These are phyloP conservation scores for Lachancea kluyveri DNA, from an alignment of 805 yeast genomes.

Conservation along the genomic window DNA sequence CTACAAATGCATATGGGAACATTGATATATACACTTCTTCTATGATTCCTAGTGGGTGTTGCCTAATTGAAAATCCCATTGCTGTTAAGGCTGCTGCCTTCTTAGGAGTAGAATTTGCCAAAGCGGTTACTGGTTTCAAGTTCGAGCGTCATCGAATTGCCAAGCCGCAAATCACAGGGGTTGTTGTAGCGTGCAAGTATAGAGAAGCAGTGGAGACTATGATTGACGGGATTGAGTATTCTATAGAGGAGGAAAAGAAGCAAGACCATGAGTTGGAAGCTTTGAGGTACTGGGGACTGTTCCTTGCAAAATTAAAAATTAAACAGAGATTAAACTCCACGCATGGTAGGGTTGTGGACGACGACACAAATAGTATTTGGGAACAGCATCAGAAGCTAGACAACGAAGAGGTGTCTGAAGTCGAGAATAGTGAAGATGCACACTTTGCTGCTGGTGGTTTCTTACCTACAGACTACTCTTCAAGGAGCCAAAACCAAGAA, in stretches of 20 bases:
- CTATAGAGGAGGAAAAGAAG: constrained; percentile 33
- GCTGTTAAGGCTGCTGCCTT: constrained; percentile 67
- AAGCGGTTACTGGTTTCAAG: constrained; percentile 83
- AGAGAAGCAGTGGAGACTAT: constrained; percentile 30
- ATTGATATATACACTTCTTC: constrained; percentile 69
- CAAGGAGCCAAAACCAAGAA: too few species aligned
- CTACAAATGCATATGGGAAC: constrained; percentile 75
- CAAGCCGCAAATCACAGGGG: constrained; percentile 66
- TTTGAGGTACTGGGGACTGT: constrained; percentile 31
- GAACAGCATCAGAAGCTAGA: constrained; percentile 16
- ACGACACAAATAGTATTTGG: constrained; percentile 5
- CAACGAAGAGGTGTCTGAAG: too few species aligned
- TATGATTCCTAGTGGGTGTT: constrained; percentile 83
- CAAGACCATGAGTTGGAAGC: constrained; percentile 43
- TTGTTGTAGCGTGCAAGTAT: constrained; percentile 59
- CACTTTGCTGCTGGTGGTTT: constrained; percentile 14
- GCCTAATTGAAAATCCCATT: constrained; percentile 46
- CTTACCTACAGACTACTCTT: too few species aligned
- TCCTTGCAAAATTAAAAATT: constrained; percentile 31
- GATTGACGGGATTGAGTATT: constrained; percentile 25
- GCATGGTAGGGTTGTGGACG: constrained; percentile 35
- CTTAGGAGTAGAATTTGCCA: constrained; percentile 71
- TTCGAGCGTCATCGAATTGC: constrained; percentile 47
- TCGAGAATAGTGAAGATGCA: too few species aligned
- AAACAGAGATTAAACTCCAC: constrained; percentile 36